phyloP scores from a whole-genome alignment of 805 yeast genomes.

The Debaryomyces castellii region DNA sequence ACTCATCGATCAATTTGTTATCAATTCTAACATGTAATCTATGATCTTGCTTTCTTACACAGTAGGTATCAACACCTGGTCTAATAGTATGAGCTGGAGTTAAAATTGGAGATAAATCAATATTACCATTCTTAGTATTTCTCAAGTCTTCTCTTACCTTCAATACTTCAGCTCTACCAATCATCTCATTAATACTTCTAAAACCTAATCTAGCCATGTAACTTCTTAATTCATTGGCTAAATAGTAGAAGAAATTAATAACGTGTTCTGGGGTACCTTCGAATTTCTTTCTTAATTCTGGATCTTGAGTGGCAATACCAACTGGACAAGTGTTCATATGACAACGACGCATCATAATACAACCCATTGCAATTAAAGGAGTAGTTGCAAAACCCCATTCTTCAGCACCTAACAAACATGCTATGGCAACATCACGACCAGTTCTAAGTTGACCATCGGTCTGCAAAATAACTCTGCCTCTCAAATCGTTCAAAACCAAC shows the following conservation, averaged over 20 bases:
- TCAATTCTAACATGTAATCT: slow-evolving; percentile 89
- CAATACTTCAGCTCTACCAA: slow-evolving; percentile 92
- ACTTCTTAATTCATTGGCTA: slow-evolving; percentile 86
- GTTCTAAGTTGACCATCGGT: slow-evolving; percentile 99
- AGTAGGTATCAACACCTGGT: slow-evolving; percentile 94
- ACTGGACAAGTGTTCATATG: slow-evolving; percentile 95
- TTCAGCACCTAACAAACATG: slow-evolving; percentile 95
- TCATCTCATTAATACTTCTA: slow-evolving; percentile 96
- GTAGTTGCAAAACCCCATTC: slow-evolving; percentile 98
- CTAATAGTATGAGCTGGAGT: slow-evolving; percentile 96
- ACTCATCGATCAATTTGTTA: slow-evolving; percentile 93
- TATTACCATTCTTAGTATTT: slow-evolving; percentile 84
- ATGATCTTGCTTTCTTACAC: slow-evolving; percentile 92
- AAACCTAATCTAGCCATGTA: slow-evolving; percentile 95
- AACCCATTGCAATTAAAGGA: slow-evolving; percentile 95
- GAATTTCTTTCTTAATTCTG: slow-evolving; percentile 86
- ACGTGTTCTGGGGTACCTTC: slow-evolving; percentile 98
- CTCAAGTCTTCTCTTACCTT: slow-evolving; percentile 81
- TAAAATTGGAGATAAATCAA: slow-evolving; percentile 88
- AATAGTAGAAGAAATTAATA: slow-evolving; percentile 93
- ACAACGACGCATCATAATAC: slow-evolving; percentile 91
- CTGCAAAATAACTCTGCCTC: slow-evolving; percentile 94
- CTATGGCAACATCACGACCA: slow-evolving; percentile 95
- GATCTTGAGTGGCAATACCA: slow-evolving; percentile 98
- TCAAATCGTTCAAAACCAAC: slow-evolving; percentile 87